Evolutionary conservation across 176 grass and related monocot species (phyloP).

Genomic region (Saccharum spontaneum): DNA sequence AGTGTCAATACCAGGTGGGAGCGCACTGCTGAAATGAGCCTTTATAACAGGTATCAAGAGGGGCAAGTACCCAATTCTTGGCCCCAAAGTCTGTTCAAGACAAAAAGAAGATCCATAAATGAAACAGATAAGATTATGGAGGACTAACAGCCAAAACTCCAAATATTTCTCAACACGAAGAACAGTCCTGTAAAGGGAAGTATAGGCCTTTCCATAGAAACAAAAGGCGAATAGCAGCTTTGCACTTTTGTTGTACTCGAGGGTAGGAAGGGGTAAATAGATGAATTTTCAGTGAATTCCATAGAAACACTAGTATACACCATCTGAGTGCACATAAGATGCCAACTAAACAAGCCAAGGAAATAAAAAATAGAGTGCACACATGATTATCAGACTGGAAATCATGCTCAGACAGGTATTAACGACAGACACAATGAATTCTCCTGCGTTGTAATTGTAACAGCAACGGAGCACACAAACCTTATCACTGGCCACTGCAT

Average conservation of each 20-base stretch:
- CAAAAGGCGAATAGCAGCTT: not conserved
- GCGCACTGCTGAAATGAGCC: constrained; percentile 80
- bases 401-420: not conserved
- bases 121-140: not conserved
- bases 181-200: not conserved
- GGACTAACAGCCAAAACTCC: not conserved
- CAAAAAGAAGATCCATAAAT: constrained; percentile 3
- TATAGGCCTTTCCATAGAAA: not conserved
- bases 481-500: not conserved
- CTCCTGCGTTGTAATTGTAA: not conserved
- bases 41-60: constrained; percentile 79
- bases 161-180: not conserved
- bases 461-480: not conserved
- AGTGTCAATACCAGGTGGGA: constrained; percentile 84
- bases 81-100: constrained; percentile 67
- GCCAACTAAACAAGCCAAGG: not conserved
- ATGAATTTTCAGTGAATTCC: not conserved
- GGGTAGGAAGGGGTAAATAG: not conserved
- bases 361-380: not conserved
- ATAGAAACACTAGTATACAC: not conserved
- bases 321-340: not conserved
- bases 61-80: constrained; percentile 84
- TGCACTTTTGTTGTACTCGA: not conserved
- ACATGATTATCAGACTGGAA: not conserved
- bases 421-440: not conserved